A percentile compares a stretch with the other conserved stretches of the same genome.
Conservation (phyloP, 306 rosid species). For the Rosa persica region DNA sequence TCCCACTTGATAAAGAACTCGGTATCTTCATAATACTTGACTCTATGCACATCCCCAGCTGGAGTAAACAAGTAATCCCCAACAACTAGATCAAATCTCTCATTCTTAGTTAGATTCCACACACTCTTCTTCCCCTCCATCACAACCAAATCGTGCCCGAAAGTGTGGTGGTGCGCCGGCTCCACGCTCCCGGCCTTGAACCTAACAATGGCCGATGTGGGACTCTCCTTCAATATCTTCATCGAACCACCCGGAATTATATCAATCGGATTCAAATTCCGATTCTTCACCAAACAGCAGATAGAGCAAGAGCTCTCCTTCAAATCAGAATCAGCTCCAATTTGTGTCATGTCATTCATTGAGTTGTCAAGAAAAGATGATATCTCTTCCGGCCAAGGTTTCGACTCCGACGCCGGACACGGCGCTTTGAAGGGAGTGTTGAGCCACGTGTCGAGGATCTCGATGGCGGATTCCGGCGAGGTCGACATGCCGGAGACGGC, state of each 20-base stretch:
- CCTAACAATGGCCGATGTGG: conserved; percentile 78
- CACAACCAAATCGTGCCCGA: conserved; percentile 89
- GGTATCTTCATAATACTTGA: conserved; percentile 69
- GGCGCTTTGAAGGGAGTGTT: conserved; percentile 71
- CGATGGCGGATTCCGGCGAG: conserved; percentile 49
- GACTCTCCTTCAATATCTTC: conserved; percentile 78
- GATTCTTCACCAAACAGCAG: conserved; percentile 65
- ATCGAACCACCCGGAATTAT: conserved; percentile 79
- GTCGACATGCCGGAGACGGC: conserved; percentile 81
- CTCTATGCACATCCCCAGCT: conserved; percentile 74
- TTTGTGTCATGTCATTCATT: not conserved
- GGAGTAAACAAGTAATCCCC: conserved; percentile 87
- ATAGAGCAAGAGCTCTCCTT: conserved; percentile 33
- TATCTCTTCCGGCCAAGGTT: conserved; percentile 71
- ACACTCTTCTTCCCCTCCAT: conserved; percentile 74
- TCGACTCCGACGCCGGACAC: conserved; percentile 58
- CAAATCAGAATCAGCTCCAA: conserved; percentile 30
- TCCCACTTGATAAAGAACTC: conserved; percentile 93
- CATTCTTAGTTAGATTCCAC: conserved; percentile 74
- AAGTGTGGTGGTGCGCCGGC: conserved; percentile 90
- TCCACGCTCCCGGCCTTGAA: conserved; percentile 85
- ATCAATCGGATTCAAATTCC: conserved; percentile 63
- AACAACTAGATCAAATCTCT: conserved; percentile 58
- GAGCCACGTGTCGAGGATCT: conserved; percentile 69
- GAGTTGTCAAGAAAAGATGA: conserved; percentile 45